A percentile compares a stretch with the other conserved stretches of the same genome.
phyloP scores from a whole-genome alignment of 2,329 filamentous ascomycete species.

The Apiospora saccharicola region DNA sequence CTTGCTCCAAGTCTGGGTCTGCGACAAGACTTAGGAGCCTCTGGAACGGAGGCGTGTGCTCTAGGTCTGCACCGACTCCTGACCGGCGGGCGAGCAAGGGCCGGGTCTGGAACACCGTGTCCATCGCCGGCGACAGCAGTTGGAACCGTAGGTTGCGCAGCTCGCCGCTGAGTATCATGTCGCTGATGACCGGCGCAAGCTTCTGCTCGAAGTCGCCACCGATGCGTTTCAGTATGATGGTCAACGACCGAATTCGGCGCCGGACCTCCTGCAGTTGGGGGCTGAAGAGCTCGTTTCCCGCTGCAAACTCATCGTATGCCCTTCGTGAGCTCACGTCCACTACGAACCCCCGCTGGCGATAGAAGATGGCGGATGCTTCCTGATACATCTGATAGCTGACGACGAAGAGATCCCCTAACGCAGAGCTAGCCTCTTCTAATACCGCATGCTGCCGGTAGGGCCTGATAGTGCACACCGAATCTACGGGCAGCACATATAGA shows the following conservation, averaged over 20 bases:
- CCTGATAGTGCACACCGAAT: constrained; percentile 26
- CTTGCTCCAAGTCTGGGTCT: constrained; percentile 53
- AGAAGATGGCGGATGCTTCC: constrained; percentile 43
- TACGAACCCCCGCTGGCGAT: constrained; percentile 39
- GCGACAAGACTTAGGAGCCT: constrained; percentile 50
- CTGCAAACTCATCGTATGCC: constrained; percentile 37
- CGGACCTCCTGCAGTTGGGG: constrained; percentile 37
- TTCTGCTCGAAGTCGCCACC: constrained; percentile 41
- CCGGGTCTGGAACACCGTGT: background rate
- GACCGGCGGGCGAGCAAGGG: constrained; percentile 6
- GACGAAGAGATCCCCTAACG: constrained; percentile 35
- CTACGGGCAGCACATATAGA: constrained; percentile 37
- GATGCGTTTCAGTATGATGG: constrained; percentile 37
- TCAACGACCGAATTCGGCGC: constrained; percentile 38
- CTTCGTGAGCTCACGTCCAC: constrained; percentile 40
- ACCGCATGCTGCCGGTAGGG: background rate
- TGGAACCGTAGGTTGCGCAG: constrained; percentile 37
- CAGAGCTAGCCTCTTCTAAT: background rate
- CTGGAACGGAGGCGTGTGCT: constrained; percentile 37
- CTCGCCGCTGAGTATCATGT: constrained; percentile 41
- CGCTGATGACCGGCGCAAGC: constrained; percentile 38
- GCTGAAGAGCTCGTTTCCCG: constrained; percentile 40
- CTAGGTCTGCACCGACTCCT: background rate
- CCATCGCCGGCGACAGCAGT: constrained; percentile 33
- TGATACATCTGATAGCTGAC: constrained; percentile 43